A percentile compares a stretch with the other conserved stretches of the same genome.
These are phyloP conservation scores for Colletotrichum trifolii DNA, from an alignment of 2,329 filamentous ascomycete species.

Conservation along the genomic window DNA sequence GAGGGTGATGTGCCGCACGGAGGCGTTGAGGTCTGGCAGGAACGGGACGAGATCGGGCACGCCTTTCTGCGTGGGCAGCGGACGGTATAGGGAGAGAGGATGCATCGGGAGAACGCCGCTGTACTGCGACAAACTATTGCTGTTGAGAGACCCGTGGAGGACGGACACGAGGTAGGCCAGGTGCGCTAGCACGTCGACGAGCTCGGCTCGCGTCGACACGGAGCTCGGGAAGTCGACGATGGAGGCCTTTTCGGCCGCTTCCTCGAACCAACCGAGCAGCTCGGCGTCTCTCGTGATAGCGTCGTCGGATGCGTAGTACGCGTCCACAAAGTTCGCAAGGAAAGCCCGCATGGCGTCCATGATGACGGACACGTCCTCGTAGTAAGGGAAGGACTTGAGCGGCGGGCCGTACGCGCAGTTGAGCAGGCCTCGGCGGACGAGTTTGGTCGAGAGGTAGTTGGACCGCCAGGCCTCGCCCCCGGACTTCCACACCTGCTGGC, in stretches of 20 bases:
- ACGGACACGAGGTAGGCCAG: background rate
- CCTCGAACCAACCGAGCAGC: background rate
- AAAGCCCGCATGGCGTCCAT: background rate
- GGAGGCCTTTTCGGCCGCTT: background rate
- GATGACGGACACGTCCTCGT: background rate
- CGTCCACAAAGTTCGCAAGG: background rate
- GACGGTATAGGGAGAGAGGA: background rate
- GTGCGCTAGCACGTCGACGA: background rate
- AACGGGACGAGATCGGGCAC: background rate
- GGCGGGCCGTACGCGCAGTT: background rate
- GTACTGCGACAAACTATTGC: background rate
- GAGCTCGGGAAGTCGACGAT: background rate
- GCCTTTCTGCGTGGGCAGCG: background rate
- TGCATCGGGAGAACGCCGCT: background rate
- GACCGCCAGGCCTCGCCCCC: background rate
- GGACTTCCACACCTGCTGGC: background rate
- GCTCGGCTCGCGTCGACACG: background rate
- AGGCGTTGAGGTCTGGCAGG: background rate
- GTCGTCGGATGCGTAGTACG: background rate
- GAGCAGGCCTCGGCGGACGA: background rate
- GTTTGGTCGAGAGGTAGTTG: background rate
- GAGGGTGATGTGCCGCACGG: background rate
- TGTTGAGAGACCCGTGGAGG: background rate
- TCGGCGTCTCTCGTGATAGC: background rate
- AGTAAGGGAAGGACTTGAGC: background rate